Conservation (phyloP, 371 early-diverging fungal species). For the Apophysomyces elegans region DNA sequence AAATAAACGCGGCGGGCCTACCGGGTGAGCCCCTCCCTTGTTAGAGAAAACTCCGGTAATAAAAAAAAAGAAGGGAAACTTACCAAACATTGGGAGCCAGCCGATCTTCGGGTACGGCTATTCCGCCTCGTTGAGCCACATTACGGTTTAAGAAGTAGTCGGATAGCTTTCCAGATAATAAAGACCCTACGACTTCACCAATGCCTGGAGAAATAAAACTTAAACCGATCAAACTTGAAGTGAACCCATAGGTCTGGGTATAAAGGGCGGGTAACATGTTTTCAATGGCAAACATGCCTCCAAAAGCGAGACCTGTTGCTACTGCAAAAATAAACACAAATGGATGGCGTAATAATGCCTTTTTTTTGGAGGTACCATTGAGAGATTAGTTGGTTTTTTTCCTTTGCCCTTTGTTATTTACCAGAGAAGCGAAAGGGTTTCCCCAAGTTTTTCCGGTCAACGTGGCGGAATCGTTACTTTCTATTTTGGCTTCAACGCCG, state of each 20-base stretch:
- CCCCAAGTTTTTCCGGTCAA: slow-evolving; percentile 28
- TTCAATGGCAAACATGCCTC: slow-evolving; percentile 57
- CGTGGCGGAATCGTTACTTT: slow-evolving; percentile 16
- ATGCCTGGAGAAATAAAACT: slow-evolving; percentile 53
- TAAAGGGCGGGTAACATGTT: slow-evolving; percentile 50
- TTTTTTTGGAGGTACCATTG: not conserved
- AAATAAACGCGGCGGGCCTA: slow-evolving; percentile 53
- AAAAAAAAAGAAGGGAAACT: not conserved
- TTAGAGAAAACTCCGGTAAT: not conserved
- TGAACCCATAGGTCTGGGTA: slow-evolving; percentile 36
- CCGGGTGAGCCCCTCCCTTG: not conserved
- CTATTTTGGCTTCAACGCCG: slow-evolving; percentile 12
- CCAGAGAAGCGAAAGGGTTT: slow-evolving; percentile 44
- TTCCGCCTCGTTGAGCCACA: slow-evolving; percentile 49
- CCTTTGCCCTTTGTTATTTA: slow-evolving; percentile 10
- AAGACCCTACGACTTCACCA: slow-evolving; percentile 59
- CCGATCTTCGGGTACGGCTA: slow-evolving; percentile 59
- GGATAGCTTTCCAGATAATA: slow-evolving; percentile 57
- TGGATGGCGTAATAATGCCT: slow-evolving; percentile 56
- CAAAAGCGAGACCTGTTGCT: slow-evolving; percentile 63
- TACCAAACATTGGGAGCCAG: slow-evolving; percentile 57
- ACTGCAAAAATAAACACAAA: slow-evolving; percentile 56
- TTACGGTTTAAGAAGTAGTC: slow-evolving; percentile 52
- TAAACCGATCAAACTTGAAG: slow-evolving; percentile 44
- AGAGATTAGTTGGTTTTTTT: not conserved